Conservation (phyloP, 306 rosid species). For the Abrus precatorius region DNA sequence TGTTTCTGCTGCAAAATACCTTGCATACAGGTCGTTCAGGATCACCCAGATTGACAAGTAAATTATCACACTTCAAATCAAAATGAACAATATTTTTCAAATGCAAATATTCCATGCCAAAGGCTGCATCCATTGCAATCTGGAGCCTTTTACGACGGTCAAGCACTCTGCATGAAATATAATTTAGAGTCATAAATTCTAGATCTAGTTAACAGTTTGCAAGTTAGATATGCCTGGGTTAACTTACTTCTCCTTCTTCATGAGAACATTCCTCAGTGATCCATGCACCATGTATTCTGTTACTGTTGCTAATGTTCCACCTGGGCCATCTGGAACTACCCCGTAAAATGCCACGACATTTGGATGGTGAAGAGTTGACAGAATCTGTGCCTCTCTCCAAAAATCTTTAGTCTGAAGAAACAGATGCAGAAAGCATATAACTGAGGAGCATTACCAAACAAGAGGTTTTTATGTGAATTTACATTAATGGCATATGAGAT, state of each 20-base stretch:
- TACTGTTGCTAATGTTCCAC: slow-evolving; percentile 85
- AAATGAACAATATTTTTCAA: slow-evolving; percentile 91
- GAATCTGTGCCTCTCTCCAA: slow-evolving; percentile 95
- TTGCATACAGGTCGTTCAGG: slow-evolving; percentile 91
- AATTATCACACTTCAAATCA: slow-evolving; percentile 95
- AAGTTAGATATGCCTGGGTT: slow-evolving; percentile 23
- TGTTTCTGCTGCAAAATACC: slow-evolving; percentile 60
- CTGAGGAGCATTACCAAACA: slow-evolving; percentile 7
- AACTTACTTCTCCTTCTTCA: slow-evolving; percentile 76
- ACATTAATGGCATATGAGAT: slow-evolving; percentile 19
- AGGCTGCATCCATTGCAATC: slow-evolving; percentile 94
- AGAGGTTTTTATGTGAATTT: slow-evolving; percentile 1
- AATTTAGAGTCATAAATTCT: slow-evolving; percentile 32
- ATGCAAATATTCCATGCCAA: slow-evolving; percentile 99
- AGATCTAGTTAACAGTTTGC: slow-evolving; percentile 13
- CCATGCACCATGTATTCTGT: slow-evolving; percentile 97
- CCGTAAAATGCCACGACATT: slow-evolving; percentile 97
- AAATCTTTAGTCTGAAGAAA: slow-evolving; percentile 79
- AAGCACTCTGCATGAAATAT: slow-evolving; percentile 74
- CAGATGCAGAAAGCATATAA: slow-evolving; percentile 34
- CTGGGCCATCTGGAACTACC: slow-evolving; percentile 90
- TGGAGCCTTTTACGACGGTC: slow-evolving; percentile 87
- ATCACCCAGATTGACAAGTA: slow-evolving; percentile 93
- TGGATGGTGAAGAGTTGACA: slow-evolving; percentile 98
- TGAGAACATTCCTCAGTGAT: slow-evolving; percentile 84